phyloP scores from a whole-genome alignment of 176 grass and related monocot species.

The Oryza brachyantha region DNA sequence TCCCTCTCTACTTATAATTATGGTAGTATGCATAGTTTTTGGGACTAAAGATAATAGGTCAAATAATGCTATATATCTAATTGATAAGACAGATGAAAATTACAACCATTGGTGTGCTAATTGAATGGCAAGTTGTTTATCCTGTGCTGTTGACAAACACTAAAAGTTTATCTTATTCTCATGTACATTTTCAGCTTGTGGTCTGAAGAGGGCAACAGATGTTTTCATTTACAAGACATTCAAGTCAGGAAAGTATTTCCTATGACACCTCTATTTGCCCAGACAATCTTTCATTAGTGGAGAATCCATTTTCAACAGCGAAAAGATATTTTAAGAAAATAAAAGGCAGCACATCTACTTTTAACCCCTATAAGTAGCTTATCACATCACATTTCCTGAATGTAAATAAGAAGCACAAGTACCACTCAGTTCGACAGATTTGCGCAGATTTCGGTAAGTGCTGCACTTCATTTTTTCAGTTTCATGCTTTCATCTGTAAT shows the following conservation, averaged over 20 bases:
- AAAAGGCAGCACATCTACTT: not conserved
- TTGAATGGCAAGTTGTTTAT: not conserved
- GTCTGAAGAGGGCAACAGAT: not conserved
- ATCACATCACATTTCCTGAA: conserved; percentile 13
- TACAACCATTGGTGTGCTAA: not conserved
- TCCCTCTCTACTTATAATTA: too few relatives aligned
- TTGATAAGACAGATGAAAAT: conserved; percentile 30
- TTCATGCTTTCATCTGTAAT: not conserved
- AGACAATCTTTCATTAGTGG: conserved; percentile 37
- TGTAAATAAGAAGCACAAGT: not conserved
- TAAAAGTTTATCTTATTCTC: not conserved
- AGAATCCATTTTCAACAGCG: conserved; percentile 29
- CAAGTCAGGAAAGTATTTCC: conserved; percentile 5
- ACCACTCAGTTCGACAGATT: not conserved
- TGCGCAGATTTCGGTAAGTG: not conserved
- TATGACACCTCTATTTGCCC: not conserved
- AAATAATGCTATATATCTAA: too few relatives aligned
- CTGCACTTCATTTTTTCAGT: not conserved
- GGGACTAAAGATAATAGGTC: not conserved
- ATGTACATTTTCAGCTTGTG: not conserved
- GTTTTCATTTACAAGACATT: not conserved
- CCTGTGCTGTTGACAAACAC: not conserved
- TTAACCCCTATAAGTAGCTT: conserved; percentile 29
- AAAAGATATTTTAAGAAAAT: not conserved
- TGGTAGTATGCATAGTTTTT: not conserved